Conservation (phyloP, 441 rosid species). For the Gossypium lobatum region DNA sequence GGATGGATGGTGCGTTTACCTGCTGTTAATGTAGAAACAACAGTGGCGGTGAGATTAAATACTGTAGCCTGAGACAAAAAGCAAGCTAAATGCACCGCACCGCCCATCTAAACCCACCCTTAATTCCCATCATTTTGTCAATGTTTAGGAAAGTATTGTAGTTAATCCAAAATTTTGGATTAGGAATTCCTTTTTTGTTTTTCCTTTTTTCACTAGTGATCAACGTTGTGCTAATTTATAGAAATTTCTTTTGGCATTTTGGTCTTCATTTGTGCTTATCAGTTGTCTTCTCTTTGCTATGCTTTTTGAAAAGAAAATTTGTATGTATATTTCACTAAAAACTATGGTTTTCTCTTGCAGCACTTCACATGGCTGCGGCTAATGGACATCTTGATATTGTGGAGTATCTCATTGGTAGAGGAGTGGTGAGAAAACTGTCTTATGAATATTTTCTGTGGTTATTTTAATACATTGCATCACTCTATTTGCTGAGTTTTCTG, state of each 20-base stretch:
- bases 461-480: background rate
- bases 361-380: constrained; percentile 96
- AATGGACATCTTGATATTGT: constrained; percentile 64
- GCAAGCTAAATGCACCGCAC: too few species aligned
- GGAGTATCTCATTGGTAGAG: constrained; percentile 59
- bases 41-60: too few species aligned
- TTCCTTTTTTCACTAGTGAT: background rate
- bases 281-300: background rate
- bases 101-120: too few species aligned
- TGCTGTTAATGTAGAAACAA: too few species aligned
- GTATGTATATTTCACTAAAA: background rate
- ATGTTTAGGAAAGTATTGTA: background rate
- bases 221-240: background rate
- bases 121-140: constrained; percentile 6
- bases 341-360: constrained; percentile 29
- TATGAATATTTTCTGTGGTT: background rate
- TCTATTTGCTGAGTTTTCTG: background rate
- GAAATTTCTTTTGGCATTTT: background rate
- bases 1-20: too few species aligned
- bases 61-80: too few species aligned
- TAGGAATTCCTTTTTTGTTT: background rate
- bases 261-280: background rate
- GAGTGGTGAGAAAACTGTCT: constrained; percentile 51
- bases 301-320: background rate
- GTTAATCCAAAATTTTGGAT: background rate